Percentiles rank a stretch among this genome's conserved stretches.
These are phyloP conservation scores for Stereum hirsutum DNA, from an alignment of 1,284 basidiomycete species.

Conservation along the genomic window DNA sequence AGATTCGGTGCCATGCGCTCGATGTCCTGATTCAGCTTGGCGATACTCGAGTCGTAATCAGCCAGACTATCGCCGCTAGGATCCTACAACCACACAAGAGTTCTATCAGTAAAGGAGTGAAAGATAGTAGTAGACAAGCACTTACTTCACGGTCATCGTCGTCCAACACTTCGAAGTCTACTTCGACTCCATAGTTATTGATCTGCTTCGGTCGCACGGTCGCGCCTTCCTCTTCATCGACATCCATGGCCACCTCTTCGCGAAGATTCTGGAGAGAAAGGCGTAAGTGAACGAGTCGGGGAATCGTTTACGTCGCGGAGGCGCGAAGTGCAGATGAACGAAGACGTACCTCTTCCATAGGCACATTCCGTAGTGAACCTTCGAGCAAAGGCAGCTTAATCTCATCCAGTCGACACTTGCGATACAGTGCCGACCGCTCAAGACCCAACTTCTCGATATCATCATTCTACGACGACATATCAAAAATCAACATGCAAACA, in stretches of 20 bases:
- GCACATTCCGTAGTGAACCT: slow-evolving; percentile 80
- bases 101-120: background rate
- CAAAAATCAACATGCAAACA: slow-evolving; percentile 8
- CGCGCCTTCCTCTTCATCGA: slow-evolving; percentile 64
- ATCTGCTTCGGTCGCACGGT: slow-evolving; percentile 67
- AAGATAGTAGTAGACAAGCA: slow-evolving; percentile 19
- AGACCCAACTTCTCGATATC: slow-evolving; percentile 86
- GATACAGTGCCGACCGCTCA: slow-evolving; percentile 83
- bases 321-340: too few relatives aligned
- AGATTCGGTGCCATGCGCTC: slow-evolving; percentile 95
- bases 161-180: slow-evolving; percentile 76
- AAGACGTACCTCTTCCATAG: slow-evolving; percentile 80
- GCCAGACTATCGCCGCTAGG: slow-evolving; percentile 59
- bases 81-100: slow-evolving; percentile 45
- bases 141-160: slow-evolving; percentile 73
- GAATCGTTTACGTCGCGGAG: too few relatives aligned
- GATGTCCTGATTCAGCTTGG: slow-evolving; percentile 73
- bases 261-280: slow-evolving; percentile 51
- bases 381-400: slow-evolving; percentile 73
- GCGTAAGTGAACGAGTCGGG: background rate
- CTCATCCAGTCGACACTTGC: slow-evolving; percentile 91
- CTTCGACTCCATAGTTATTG: slow-evolving; percentile 84
- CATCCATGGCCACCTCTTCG: slow-evolving; percentile 84
- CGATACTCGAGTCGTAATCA: slow-evolving; percentile 73
- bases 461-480: slow-evolving; percentile 59